phyloP scores from a whole-genome alignment of 1,284 basidiomycete genomes.

The Peniophora sp. region DNA sequence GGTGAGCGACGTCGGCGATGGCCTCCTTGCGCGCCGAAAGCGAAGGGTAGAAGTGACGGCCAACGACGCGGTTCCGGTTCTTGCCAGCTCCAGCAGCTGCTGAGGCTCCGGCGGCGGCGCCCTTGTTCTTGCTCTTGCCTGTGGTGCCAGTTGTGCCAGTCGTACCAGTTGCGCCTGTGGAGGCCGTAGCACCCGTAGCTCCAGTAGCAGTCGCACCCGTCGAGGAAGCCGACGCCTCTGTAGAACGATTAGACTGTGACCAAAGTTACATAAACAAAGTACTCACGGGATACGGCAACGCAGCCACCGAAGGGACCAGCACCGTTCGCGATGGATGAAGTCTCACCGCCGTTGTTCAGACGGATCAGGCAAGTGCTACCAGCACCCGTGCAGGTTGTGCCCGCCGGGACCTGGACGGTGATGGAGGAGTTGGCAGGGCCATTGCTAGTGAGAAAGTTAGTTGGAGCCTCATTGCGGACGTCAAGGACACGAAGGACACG shows the following conservation, averaged over 20 bases:
- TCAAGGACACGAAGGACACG: background rate
- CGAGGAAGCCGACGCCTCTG: background rate
- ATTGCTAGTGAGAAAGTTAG: background rate
- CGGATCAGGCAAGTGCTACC: conserved; percentile 2
- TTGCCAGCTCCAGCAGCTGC: no score
- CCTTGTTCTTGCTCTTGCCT: background rate
- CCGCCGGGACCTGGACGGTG: conserved; percentile 1
- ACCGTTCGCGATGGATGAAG: conserved; percentile 3
- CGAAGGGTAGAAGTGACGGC: background rate
- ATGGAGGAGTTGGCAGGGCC: conserved; percentile 2
- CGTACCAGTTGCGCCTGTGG: background rate
- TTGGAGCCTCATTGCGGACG: no score
- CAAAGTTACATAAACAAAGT: background rate
- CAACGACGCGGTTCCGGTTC: background rate
- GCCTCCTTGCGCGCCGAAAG: background rate
- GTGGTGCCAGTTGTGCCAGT: background rate
- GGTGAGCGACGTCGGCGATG: background rate
- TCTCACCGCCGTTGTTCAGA: conserved; percentile 3
- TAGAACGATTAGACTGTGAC: background rate
- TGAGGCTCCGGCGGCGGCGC: background rate
- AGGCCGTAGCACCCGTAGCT: background rate
- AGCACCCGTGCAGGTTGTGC: background rate
- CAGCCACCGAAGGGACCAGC: conserved; percentile 4
- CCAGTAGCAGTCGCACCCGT: background rate
- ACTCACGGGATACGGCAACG: background rate